Base-by-base conservation (phyloP, 495 filamentous ascomycete species). In the Penicillium nucicola region DNA sequence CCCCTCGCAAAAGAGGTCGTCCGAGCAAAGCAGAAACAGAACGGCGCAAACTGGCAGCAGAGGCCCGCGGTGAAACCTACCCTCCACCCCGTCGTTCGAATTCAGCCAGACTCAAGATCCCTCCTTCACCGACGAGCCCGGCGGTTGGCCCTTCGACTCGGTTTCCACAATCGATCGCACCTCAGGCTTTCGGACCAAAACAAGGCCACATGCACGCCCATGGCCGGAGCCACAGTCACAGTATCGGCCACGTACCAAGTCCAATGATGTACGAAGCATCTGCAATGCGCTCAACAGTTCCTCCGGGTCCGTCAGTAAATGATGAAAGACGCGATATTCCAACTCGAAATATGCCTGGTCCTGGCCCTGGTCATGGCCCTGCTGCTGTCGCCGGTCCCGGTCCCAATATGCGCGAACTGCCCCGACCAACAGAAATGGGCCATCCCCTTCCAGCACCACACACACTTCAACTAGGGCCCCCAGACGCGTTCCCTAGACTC, bases 1-100 rank as follows among this genome's bases (percentile, higher is more conserved):
- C 68, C 12, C 75, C 74, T 31, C 77, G 77, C 46, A 85, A 85
- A 72, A 74, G 84, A 36, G 81, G 81, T 13, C 74, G 81, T 11
- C 81, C 81, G 42, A 80, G 73, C 53, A 83, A 83, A 61, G 75
- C 72, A 42, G 81, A 83, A 46, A 64, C 71, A 4, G 78, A 82
- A 50, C 68, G 72, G 17, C 70, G 75, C 45, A 76, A 76, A 52
- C 68, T 67, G 33, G 77, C 73, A 39, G 77, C 78, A 37, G 76
- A 80, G 58, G 68, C 69, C 15, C 74, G 76, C 12, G 76, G 76
- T n/a, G 74, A 77, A 55, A 58, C 64, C 3, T 80, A 79, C 48
- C 77, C 74, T 32, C 68, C 74, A 11, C 67, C 71, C 2, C 57
- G 71, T 28, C 56, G 68, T 30, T 51, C 57, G 15, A 47, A 53